Evolutionary conservation across 1,284 basidiomycete genomes (phyloP), one percentile per base, ranked within the genome.

Genomic region (Puccinia brachypodii): DNA sequence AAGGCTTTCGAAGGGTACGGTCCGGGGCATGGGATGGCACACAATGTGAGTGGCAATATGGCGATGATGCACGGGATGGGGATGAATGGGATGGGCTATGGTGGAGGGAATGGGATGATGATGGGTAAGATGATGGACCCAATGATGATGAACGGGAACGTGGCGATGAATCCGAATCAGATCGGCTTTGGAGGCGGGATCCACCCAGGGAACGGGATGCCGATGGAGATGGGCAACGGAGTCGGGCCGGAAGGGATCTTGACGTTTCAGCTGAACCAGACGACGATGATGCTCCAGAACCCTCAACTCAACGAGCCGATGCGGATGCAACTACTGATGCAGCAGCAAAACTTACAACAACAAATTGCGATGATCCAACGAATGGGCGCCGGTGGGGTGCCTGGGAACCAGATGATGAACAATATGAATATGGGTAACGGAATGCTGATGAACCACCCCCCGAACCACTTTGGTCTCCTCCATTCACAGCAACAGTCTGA

Each of bases 201-300:
- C n/a, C 36, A 53, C 36, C 53, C 40, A 31, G 66, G 66, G 19
- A 62, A 71, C 58, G 66, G 56, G 74, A 76, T 58, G 69, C 1
- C 44, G 42, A 69, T 72, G 31, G 69, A 72, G 47, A 44, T 72
- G 38, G 73, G 73, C n/a, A 42, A 42, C 68, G 40, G 36, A 13
- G 40, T 6, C 28, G 44, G 78, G 36, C 31, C 22, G 38, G 69
- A 73, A 36, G 69, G 19, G 44, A 72, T 72, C 25, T 40, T 75
- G 31, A 53, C 53, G 86, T 92, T 92, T 2, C 92, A 93, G 85
- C 91, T 94, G 83, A 87, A 88, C 47, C 93, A 94, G 85, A 88
- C 93, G 64, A 91, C 91, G 72, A 88, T 90, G 83, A 91, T 92
- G 89, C 89, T 94, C 82, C 91, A 92, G 86, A 93, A 93, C 85